A percentile compares a stretch with the other conserved stretches of the same genome.
These are phyloP conservation scores for Hysterium pulicare DNA, from an alignment of 2,329 filamentous ascomycete species.

Conservation along the genomic window DNA sequence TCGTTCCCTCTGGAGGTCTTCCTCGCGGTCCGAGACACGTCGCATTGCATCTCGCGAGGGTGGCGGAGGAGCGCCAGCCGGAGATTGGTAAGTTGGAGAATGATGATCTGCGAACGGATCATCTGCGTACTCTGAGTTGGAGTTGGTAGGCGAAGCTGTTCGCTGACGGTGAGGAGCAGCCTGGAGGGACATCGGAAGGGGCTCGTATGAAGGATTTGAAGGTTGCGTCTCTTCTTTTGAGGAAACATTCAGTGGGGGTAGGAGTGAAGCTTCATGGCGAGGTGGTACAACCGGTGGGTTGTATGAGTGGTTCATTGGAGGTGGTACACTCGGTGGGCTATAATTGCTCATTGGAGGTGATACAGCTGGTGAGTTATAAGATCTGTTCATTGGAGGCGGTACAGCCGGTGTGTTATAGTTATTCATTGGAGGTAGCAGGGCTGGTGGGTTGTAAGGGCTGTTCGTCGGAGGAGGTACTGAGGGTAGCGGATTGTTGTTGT, in stretches of 20 bases:
- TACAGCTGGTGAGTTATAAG: no score
- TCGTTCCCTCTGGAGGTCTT: conserved; percentile 6
- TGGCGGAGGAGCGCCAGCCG: conserved; percentile 17
- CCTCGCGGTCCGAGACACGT: conserved; percentile 3
- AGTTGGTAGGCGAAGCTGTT: conserved; percentile 4
- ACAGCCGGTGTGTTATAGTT: conserved; percentile 11
- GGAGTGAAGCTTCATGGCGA: conserved; percentile 13
- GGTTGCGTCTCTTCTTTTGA: conserved; percentile 7
- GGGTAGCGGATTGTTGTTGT: conserved; percentile 6
- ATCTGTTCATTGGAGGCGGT: conserved; percentile 11
- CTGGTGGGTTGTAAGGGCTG: conserved; percentile 5
- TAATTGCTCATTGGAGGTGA: no score
- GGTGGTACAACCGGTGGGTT: conserved; percentile 1
- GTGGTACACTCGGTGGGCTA: conserved; percentile 9
- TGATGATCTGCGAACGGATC: conserved; percentile 45
- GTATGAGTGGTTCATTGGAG: no score
- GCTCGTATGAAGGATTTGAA: conserved; percentile 16
- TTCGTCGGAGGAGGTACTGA: conserved; percentile 1
- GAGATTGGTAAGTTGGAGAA: conserved; percentile 29
- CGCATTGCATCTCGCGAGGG: conserved; percentile 4
- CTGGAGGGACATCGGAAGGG: conserved; percentile 24
- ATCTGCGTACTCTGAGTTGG: conserved; percentile 26
- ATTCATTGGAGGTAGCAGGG: conserved; percentile 21
- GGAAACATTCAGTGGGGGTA: conserved; percentile 15
- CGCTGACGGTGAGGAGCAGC: conserved; percentile 16